Percentiles rank a stretch among this genome's conserved stretches.
These are phyloP conservation scores for Boletus semigastroideus DNA, from an alignment of 1,284 basidiomycete genomes.

Conservation along the genomic window DNA sequence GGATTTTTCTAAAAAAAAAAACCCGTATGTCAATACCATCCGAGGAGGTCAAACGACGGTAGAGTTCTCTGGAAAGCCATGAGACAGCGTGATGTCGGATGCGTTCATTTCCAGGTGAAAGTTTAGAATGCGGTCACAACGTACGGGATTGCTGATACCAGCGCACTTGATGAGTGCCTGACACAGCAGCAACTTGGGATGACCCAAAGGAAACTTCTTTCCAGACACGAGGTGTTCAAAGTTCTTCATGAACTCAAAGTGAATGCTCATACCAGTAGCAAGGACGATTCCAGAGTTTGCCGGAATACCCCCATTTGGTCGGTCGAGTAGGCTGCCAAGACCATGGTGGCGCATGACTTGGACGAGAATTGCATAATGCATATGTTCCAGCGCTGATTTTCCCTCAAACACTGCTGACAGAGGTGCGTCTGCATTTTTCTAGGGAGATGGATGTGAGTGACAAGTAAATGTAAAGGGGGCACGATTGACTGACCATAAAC, in stretches of 20 bases:
- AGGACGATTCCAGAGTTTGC: slow-evolving; percentile 78
- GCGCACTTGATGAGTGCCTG: slow-evolving; percentile 94
- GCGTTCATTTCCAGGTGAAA: too few relatives aligned
- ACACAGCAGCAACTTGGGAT: slow-evolving; percentile 73
- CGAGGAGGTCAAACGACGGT: too few relatives aligned
- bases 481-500: slow-evolving; percentile 73
- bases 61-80: too few relatives aligned
- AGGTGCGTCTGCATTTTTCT: slow-evolving; percentile 92
- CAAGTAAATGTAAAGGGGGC: background rate
- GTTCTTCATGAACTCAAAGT: slow-evolving; percentile 78
- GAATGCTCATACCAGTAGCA: slow-evolving; percentile 92
- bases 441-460: background rate
- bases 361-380: slow-evolving; percentile 86
- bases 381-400: slow-evolving; percentile 87
- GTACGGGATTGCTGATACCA: slow-evolving; percentile 93
- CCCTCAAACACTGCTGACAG: slow-evolving; percentile 86
- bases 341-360: slow-evolving; percentile 82
- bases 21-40: too few relatives aligned
- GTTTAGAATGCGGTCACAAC: too few relatives aligned
- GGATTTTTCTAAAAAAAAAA: too few relatives aligned
- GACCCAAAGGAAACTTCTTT: slow-evolving; percentile 39
- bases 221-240: slow-evolving; percentile 51
- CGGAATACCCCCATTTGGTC: slow-evolving; percentile 58
- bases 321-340: slow-evolving; percentile 63
- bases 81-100: too few relatives aligned